Conservation (phyloP, 129 eudicot genomes). For the Glebionis coronaria region DNA sequence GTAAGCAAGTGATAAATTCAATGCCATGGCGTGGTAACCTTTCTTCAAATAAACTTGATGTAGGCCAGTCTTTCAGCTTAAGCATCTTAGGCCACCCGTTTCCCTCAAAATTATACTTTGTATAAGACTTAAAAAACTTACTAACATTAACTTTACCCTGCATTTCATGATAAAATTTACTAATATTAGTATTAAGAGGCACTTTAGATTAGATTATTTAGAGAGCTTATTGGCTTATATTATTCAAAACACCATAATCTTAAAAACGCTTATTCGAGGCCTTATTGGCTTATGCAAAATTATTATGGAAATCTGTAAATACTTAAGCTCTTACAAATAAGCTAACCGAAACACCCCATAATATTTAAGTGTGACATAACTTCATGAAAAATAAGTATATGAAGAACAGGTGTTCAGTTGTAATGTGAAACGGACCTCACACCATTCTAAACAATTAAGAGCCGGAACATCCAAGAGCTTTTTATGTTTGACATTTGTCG, state of each 20-base stretch:
- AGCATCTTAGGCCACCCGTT: slow-evolving; percentile 53
- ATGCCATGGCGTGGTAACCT: slow-evolving; percentile 69
- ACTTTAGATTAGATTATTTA: too few relatives aligned
- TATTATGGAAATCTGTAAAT: too few relatives aligned
- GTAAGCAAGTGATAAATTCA: slow-evolving; percentile 58
- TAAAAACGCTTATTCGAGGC: too few relatives aligned
- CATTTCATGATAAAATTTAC: slow-evolving; percentile 8
- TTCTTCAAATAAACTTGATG: slow-evolving; percentile 53
- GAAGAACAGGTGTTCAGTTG: background rate
- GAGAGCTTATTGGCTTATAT: too few relatives aligned
- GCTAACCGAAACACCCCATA: too few relatives aligned
- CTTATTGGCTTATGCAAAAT: too few relatives aligned
- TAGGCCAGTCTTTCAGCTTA: slow-evolving; percentile 80
- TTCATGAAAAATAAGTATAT: background rate
- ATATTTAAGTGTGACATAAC: background rate
- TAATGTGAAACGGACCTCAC: slow-evolving; percentile 56
- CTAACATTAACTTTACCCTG: slow-evolving; percentile 59
- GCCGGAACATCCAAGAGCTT: slow-evolving; percentile 50
- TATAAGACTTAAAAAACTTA: slow-evolving; percentile 51
- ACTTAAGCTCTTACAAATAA: too few relatives aligned
- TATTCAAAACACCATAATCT: too few relatives aligned
- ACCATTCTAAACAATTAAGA: slow-evolving; percentile 75
- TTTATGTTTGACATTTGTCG: slow-evolving; percentile 29
- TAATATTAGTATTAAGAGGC: too few relatives aligned
- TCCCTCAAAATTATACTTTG: slow-evolving; percentile 25